Base-by-base conservation (phyloP, 805 yeast genomes). In the Saccharomyces jurei region DNA sequence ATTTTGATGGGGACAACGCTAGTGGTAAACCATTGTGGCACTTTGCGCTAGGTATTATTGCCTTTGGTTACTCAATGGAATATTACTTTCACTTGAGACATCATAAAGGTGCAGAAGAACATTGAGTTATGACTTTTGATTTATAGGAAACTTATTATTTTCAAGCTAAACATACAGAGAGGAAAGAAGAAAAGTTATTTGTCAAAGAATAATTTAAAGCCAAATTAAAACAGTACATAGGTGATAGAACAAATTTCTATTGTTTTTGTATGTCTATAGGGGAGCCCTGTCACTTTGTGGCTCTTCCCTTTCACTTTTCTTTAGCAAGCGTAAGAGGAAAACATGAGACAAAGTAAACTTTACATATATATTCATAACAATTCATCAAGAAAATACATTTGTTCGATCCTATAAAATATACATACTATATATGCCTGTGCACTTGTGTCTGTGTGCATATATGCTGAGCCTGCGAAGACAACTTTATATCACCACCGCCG, bases 21-120 rank as follows among this genome's bases (percentile, higher is more conserved):
- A 78, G 88, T 51, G 95, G 90, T 71, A 83, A 80, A 72, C 96
- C 96, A 70, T 77, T 88, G 66, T 68, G 88, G 64, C 96, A 90
- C 76, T 77, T 84, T 63, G 86, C 89, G 58, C 68, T 81, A 55
- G 81, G 80, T 71, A 73, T 89, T 73, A 72, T 89, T 63, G 71
- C 81, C 60, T 77, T 87, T 56, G 97, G 97, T 68, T 91, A 91
- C 86, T 79, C 89, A 60, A 78, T 89, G 77, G 97, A 91, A 78
- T 91, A 91, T 83, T 87, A 85, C 80, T 82, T 89, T 84, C 97
- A 92, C 79, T 82, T 81, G 69, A 76, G 83, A 69, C 84, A 80
- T 68, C 81, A 78, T 72, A 79, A 80, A 70, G 71, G 67, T 54
- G 77, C 73, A 60, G 81, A 73, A 63, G 79, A 74, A 62, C 74